These are phyloP conservation scores for Setaria italica DNA, from an alignment of 202 grass and related monocot genomes.

Conservation along the genomic window DNA sequence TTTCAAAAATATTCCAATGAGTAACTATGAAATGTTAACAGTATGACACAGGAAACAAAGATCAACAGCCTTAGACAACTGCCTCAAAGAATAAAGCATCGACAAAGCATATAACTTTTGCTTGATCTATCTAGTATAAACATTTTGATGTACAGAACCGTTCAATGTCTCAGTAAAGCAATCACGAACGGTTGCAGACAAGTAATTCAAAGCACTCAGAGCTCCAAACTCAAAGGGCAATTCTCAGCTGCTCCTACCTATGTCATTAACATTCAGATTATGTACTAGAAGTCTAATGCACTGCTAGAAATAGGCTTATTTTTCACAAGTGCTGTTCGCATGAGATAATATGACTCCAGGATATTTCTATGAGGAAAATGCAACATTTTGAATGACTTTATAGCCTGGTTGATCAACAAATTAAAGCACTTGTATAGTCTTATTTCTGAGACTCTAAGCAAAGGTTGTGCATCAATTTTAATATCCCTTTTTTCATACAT, in stretches of 20 bases:
- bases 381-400: neutral
- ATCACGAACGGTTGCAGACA: neutral
- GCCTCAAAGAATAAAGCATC: neutral
- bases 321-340: conserved; percentile 12
- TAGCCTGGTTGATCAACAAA: conserved; percentile 13
- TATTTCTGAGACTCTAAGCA: neutral
- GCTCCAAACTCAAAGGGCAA: neutral
- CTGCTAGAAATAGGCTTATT: conserved; percentile 7
- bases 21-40: conserved; percentile 5
- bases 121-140: neutral
- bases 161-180: neutral
- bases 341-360: neutral
- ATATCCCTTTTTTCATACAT: too few relatives aligned
- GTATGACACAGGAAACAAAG: neutral
- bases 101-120: neutral
- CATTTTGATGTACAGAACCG: neutral
- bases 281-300: neutral
- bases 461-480: neutral
- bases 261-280: neutral
- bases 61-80: neutral
- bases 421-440: neutral
- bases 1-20: conserved; percentile 47
- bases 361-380: neutral
- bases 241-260: neutral
- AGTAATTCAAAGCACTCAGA: conserved; percentile 1